Evolutionary conservation across 306 rosid genomes (phyloP).

Genomic region (Lagenaria siceraria): DNA sequence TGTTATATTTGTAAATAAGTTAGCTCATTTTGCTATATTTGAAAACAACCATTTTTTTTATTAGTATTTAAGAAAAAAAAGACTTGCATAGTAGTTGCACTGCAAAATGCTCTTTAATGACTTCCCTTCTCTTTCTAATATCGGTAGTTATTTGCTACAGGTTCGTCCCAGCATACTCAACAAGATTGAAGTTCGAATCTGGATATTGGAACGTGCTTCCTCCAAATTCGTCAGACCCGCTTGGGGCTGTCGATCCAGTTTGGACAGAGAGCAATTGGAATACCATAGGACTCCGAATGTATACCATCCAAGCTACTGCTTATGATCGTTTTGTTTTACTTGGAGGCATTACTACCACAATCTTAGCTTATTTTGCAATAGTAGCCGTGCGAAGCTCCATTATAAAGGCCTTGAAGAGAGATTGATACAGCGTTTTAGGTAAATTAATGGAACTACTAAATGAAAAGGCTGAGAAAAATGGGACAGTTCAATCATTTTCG

Average conservation of each 20-base stretch:
- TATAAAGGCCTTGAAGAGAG: constrained; percentile 59
- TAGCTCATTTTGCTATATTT: too few species aligned
- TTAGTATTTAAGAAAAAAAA: too few species aligned
- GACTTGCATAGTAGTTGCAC: background rate
- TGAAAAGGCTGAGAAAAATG: background rate
- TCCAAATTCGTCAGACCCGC: constrained; percentile 52
- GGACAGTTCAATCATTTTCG: background rate
- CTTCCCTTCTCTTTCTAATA: background rate
- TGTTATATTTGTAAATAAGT: too few species aligned
- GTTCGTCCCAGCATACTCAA: constrained; percentile 91
- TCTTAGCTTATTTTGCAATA: constrained; percentile 54
- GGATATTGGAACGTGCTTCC: constrained; percentile 69
- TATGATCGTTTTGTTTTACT: constrained; percentile 56
- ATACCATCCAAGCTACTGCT: constrained; percentile 40
- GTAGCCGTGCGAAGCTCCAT: constrained; percentile 34
- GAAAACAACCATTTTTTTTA: too few species aligned
- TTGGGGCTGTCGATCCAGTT: constrained; percentile 64
- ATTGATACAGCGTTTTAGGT: constrained; percentile 23
- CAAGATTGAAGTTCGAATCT: constrained; percentile 54
- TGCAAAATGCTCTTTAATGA: background rate
- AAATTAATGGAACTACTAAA: background rate
- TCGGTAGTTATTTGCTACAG: constrained; percentile 29
- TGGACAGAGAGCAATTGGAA: constrained; percentile 99
- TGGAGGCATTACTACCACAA: constrained; percentile 52
- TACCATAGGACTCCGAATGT: constrained; percentile 55